A percentile compares a stretch with the other conserved stretches of the same genome.
phyloP scores from a whole-genome alignment of 805 yeast genomes.

The Teunomyces kruisii region DNA sequence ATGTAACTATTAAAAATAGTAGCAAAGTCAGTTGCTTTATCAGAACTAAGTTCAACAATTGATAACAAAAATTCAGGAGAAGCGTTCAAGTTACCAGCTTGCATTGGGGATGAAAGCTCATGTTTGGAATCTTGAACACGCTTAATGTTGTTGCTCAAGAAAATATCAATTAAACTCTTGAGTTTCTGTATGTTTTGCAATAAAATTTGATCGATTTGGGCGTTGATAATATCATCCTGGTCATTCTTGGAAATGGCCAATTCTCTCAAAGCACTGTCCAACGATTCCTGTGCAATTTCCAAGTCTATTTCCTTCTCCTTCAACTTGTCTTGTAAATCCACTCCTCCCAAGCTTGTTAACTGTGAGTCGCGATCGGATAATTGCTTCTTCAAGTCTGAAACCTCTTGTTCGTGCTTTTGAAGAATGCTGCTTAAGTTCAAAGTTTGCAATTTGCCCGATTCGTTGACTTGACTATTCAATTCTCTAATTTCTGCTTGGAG shows the following conservation, averaged over 20 bases:
- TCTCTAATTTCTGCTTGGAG: constrained; percentile 65
- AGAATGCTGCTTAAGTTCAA: constrained; percentile 60
- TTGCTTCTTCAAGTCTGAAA: constrained; percentile 47
- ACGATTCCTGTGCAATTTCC: constrained; percentile 74
- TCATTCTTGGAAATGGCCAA: constrained; percentile 52
- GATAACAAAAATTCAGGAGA: constrained; percentile 70
- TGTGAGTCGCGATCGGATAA: constrained; percentile 28
- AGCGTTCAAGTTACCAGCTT: constrained; percentile 76
- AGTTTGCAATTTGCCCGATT: constrained; percentile 61
- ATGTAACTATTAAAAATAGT: constrained; percentile 70
- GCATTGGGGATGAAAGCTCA: constrained; percentile 75
- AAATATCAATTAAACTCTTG: constrained; percentile 61
- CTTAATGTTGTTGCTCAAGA: constrained; percentile 65
- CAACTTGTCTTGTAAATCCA: constrained; percentile 44
- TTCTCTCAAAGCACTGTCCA: constrained; percentile 68
- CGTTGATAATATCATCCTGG: constrained; percentile 53
- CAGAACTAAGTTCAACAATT: constrained; percentile 66
- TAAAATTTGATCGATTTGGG: constrained; percentile 56
- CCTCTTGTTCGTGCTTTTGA: constrained; percentile 61
- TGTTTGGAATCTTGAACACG: constrained; percentile 70
- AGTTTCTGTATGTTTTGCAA: constrained; percentile 50
- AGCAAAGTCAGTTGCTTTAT: constrained; percentile 77
- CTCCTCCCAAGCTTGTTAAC: constrained; percentile 22
- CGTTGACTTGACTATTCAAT: constrained; percentile 55
- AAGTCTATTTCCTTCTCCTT: constrained; percentile 74